A percentile compares a stretch with the other conserved stretches of the same genome.
These are phyloP conservation scores for Ceratobasidium sp. DNA, from an alignment of 1,284 basidiomycete genomes.

Conservation along the genomic window DNA sequence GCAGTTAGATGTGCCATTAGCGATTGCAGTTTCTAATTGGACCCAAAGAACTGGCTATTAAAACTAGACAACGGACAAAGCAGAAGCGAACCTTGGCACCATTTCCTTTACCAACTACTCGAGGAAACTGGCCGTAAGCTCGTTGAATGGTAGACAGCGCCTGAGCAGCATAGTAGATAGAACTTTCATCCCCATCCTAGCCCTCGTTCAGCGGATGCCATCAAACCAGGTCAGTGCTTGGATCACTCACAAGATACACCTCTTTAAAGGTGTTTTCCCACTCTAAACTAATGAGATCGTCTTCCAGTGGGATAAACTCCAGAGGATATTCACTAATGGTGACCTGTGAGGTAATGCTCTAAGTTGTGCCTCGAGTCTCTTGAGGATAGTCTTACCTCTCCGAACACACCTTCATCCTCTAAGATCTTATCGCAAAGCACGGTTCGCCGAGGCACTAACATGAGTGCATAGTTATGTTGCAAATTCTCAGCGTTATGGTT, in stretches of 20 bases:
- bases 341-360: constrained; percentile 55
- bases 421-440: constrained; percentile 86
- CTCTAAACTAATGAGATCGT: constrained; percentile 91
- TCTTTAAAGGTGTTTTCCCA: constrained; percentile 85
- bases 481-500: constrained; percentile 72
- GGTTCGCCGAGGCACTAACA: constrained; percentile 90
- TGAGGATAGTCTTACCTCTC: constrained; percentile 66
- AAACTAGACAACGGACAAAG: constrained; percentile 38
- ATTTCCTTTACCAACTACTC: constrained; percentile 94
- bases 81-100: constrained; percentile 78
- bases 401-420: constrained; percentile 92
- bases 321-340: constrained; percentile 88
- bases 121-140: constrained; percentile 90
- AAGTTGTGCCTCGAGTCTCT: not conserved
- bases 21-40: constrained; percentile 36
- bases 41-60: not conserved
- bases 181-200: constrained; percentile 93
- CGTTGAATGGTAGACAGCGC: constrained; percentile 89
- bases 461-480: constrained; percentile 85
- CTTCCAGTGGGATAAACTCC: constrained; percentile 92
- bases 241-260: constrained; percentile 77
- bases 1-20: constrained; percentile 38
- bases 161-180: constrained; percentile 89
- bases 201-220: constrained; percentile 26
- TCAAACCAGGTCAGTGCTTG: constrained; percentile 51